Conservation (phyloP, 305 asterid genomes). For the Fraxinus ornus region DNA sequence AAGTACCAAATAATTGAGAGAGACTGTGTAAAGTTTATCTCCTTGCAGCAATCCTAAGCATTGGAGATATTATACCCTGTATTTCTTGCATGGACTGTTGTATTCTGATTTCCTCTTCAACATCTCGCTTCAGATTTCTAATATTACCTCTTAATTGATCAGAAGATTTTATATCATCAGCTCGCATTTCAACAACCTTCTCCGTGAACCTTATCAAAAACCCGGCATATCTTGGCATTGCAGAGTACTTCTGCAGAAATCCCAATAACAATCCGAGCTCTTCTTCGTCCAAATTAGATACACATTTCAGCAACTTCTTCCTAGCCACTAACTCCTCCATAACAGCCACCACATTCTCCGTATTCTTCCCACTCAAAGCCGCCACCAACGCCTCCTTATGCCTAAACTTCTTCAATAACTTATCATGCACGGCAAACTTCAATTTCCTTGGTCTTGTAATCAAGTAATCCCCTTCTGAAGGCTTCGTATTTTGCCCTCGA, state of each 20-base stretch:
- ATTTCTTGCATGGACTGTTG: constrained; percentile 73
- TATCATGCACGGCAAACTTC: constrained; percentile 68
- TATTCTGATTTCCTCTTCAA: constrained; percentile 75
- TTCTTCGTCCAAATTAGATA: constrained; percentile 59
- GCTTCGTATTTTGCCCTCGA: constrained; percentile 76
- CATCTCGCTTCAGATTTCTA: constrained; percentile 73
- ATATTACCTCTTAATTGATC: constrained; percentile 45
- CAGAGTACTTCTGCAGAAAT: constrained; percentile 70
- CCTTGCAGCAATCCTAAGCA: constrained; percentile 74
- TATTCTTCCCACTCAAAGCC: constrained; percentile 46
- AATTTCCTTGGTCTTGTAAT: constrained; percentile 61
- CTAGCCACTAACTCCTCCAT: constrained; percentile 88
- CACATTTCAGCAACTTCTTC: constrained; percentile 64
- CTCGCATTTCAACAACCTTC: constrained; percentile 69
- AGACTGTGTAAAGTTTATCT: constrained; percentile 33
- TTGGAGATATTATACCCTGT: constrained; percentile 77
- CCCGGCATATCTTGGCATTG: constrained; percentile 68
- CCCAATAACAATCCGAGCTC: constrained; percentile 64
- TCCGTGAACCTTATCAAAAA: constrained; percentile 50
- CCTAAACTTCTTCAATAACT: constrained; percentile 74
- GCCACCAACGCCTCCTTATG: constrained; percentile 78
- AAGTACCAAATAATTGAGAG: not conserved
- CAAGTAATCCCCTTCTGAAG: constrained; percentile 65
- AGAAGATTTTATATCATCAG: constrained; percentile 58
- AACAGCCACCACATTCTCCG: constrained; percentile 70